A percentile compares a stretch with the other conserved stretches of the same genome.
phyloP scores from a whole-genome alignment of 2,329 filamentous ascomycete species.

The Geosmithia flava region DNA sequence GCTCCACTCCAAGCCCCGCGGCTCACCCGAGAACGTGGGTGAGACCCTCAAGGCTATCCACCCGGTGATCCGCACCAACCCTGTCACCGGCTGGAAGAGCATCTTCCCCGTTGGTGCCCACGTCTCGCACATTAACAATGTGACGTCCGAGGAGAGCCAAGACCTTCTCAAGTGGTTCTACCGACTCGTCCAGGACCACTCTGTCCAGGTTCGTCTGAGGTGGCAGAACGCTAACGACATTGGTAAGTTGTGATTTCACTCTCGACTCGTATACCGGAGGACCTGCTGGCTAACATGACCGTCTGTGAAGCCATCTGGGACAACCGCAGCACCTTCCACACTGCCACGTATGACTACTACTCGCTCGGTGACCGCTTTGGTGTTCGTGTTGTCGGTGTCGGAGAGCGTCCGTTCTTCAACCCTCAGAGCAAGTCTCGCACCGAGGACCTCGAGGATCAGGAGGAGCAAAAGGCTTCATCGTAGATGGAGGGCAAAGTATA shows the following conservation, averaged over 20 bases:
- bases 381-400: conserved; percentile 36
- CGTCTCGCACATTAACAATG: conserved; percentile 35
- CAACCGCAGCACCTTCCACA: conserved; percentile 42
- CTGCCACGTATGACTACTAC: conserved; percentile 39
- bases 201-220: conserved; percentile 35
- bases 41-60: conserved; percentile 34
- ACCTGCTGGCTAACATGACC: conserved; percentile 2
- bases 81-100: conserved; percentile 44
- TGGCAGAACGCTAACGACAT: conserved; percentile 33
- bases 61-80: conserved; percentile 44
- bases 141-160: conserved; percentile 32
- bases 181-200: conserved; percentile 39
- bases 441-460: conserved; percentile 1
- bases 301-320: conserved; percentile 37
- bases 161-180: conserved; percentile 39
- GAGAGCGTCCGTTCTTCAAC: conserved; percentile 41
- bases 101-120: conserved; percentile 40
- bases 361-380: conserved; percentile 31
- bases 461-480: not conserved
- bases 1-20: conserved; percentile 30
- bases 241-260: conserved; percentile 8
- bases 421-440: conserved; percentile 18
- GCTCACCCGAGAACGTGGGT: conserved; percentile 37
- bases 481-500: too few species aligned
- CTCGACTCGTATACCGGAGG: not conserved